phyloP scores from a whole-genome alignment of 768 basidiomycete genomes.

The Fibroporia radiculosa region DNA sequence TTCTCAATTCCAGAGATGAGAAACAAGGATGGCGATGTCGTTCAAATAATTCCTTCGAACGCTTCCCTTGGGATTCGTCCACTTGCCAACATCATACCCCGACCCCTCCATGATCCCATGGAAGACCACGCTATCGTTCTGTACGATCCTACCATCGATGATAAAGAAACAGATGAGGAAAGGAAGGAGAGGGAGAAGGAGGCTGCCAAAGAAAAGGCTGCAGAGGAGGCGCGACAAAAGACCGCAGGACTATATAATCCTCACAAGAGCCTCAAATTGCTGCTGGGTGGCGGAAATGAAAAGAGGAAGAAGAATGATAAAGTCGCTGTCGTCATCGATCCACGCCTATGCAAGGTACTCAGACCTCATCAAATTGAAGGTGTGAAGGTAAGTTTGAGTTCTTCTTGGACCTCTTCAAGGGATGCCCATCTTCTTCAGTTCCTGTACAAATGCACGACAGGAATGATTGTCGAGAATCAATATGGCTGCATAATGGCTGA shows the following conservation, averaged over 20 bases:
- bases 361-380: constrained; percentile 98
- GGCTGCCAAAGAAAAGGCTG: constrained; percentile 56
- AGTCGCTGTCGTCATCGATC: constrained; percentile 96
- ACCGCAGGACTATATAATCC: constrained; percentile 75
- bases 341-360: constrained; percentile 75
- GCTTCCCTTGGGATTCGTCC: constrained; percentile 82
- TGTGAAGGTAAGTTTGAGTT: constrained; percentile 62
- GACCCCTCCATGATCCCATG: constrained; percentile 97
- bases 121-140: constrained; percentile 95
- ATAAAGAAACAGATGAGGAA: constrained; percentile 85
- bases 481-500: constrained; percentile 99
- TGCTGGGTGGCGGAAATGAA: constrained; percentile 66
- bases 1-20: constrained; percentile 84
- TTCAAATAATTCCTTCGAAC: constrained; percentile 52
- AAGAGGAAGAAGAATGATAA: constrained; percentile 63
- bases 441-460: constrained; percentile 90
- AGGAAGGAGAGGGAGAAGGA: constrained; percentile 65
- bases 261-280: constrained; percentile 80
- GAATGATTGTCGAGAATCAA: constrained; percentile 86
- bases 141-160: constrained; percentile 94
- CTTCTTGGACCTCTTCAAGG: neutral
- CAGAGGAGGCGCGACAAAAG: constrained; percentile 61
- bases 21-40: constrained; percentile 56
- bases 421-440: constrained; percentile 48
- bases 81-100: constrained; percentile 70